Percentiles rank a stretch among this genome's conserved stretches.
phyloP scores from a whole-genome alignment of 371 early-diverging fungal genomes.

The Globomyces sp. region DNA sequence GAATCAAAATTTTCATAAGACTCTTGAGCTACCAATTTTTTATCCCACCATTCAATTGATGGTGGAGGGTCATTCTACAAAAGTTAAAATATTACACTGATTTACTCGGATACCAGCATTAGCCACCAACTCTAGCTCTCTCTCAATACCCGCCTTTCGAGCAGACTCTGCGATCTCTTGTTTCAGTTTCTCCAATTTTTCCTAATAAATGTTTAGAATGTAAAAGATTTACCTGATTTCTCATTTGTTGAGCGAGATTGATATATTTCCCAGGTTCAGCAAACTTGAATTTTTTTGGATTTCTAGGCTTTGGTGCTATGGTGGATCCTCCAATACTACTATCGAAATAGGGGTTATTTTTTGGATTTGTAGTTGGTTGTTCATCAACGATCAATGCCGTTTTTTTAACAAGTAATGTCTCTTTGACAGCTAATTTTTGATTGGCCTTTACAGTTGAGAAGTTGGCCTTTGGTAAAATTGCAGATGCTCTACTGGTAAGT shows the following conservation, averaged over 20 bases:
- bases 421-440: slow-evolving; percentile 35
- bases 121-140: slow-evolving; percentile 71
- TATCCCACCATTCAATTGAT: slow-evolving; percentile 96
- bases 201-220: slow-evolving; percentile 26
- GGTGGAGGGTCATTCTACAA: slow-evolving; percentile 68
- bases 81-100: slow-evolving; percentile 1
- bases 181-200: slow-evolving; percentile 78
- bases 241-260: slow-evolving; percentile 73
- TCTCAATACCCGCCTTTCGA: slow-evolving; percentile 79
- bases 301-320: slow-evolving; percentile 53
- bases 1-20: slow-evolving; percentile 66
- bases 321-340: slow-evolving; percentile 36
- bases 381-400: slow-evolving; percentile 42
- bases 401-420: slow-evolving; percentile 7
- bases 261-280: slow-evolving; percentile 79
- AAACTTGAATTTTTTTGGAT: slow-evolving; percentile 61
- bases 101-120: slow-evolving; percentile 69
- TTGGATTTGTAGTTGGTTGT: slow-evolving; percentile 55
- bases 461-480: slow-evolving; percentile 30
- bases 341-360: slow-evolving; percentile 83
- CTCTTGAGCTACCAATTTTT: slow-evolving; percentile 67
- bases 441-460: slow-evolving; percentile 57
- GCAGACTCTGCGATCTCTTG: slow-evolving; percentile 79
- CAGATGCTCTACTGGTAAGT: neutral
- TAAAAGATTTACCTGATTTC: slow-evolving; percentile 56